Base-by-base conservation (phyloP, 2,329 filamentous ascomycete species). In the Bipolaris bicolor region DNA sequence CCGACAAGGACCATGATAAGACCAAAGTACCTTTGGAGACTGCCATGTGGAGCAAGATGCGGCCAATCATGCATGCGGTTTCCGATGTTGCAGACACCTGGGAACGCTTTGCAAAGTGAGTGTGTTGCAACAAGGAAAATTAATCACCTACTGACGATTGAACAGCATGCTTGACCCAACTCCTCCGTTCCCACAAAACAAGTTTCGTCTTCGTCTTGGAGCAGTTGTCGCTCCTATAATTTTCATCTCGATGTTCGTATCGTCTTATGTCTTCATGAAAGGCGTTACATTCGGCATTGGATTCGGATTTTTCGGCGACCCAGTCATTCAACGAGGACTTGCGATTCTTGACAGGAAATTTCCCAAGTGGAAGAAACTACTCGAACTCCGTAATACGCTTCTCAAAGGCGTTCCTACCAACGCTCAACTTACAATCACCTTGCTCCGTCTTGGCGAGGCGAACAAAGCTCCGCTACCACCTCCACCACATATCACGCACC, bases 391-490 rank as follows among this genome's bases (percentile, higher is more conserved):
- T 58, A 92, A 92, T 33, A 91, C 89, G 0, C 73, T 95, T 1
- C 84, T 96, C 49, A 91, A 90, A 70, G 90, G 91, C 2, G 88
- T 95, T 0, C 92, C 92, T 0, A 96, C 91, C 1, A 95, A 96
- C 70, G 90, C 91, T 3, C 92, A 96, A 70, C 84, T 96, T 16
- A 88, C 91, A 0, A 79, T 96, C 26, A 96, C 91, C 0, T 82
- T 96, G 1, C 85, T 96, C 10, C 89, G 92, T 5, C 87, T 94
- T 29, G 91, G 91, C 39, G 92, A 96, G 76, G 86, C 85, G 10
- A 93, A 93, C 76, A 90, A 90, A 63, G 88, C 90, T 0, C 92
- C 92, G 0, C 76, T 96, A 0, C 90, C 91, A 29, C 80, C 84
- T 10, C 84, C 84, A 20, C 84, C 84, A 15, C 74, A 72, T 15